Evolutionary conservation across 352 stramenopile genomes (phyloP).

Genomic region (Phytophthora brassicae): DNA sequence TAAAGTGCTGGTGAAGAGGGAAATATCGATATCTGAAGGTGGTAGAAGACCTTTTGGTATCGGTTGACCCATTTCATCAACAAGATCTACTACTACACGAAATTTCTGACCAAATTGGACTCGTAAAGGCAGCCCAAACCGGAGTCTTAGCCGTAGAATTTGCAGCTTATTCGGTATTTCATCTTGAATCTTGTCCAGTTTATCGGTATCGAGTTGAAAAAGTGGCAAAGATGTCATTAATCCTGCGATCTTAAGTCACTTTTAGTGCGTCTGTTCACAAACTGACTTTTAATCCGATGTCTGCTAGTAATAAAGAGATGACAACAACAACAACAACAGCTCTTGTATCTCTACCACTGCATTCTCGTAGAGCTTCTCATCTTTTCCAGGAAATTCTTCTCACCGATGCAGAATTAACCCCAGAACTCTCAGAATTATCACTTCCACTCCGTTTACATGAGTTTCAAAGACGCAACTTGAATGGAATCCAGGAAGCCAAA

Average conservation of each 20-base stretch:
- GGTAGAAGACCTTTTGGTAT: neutral
- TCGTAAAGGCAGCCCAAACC: conserved; percentile 37
- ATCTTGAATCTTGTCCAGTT: conserved; percentile 13
- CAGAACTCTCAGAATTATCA: conserved; percentile 19
- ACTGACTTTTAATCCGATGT: neutral
- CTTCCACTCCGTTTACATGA: conserved; percentile 32
- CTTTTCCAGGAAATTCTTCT: conserved; percentile 41
- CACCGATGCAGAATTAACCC: conserved; percentile 19
- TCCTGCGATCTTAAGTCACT: neutral
- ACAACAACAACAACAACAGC: neutral
- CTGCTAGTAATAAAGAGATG: neutral
- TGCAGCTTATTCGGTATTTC: conserved; percentile 19
- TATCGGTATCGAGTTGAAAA: conserved; percentile 16
- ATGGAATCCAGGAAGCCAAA: conserved; percentile 35
- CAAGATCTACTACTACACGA: conserved; percentile 43
- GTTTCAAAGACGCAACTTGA: conserved; percentile 32
- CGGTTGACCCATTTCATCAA: conserved; percentile 60
- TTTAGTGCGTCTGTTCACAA: conserved; percentile 14
- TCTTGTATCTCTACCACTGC: conserved; percentile 25
- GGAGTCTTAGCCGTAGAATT: conserved; percentile 49
- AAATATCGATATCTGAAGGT: conserved; percentile 5
- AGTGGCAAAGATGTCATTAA: neutral
- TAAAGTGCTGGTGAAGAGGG: neutral
- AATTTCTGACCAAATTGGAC: conserved; percentile 33
- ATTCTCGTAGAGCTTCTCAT: conserved; percentile 36